phyloP scores from a whole-genome alignment of 2,329 filamentous ascomycete species.

The Fusarium sp. region DNA sequence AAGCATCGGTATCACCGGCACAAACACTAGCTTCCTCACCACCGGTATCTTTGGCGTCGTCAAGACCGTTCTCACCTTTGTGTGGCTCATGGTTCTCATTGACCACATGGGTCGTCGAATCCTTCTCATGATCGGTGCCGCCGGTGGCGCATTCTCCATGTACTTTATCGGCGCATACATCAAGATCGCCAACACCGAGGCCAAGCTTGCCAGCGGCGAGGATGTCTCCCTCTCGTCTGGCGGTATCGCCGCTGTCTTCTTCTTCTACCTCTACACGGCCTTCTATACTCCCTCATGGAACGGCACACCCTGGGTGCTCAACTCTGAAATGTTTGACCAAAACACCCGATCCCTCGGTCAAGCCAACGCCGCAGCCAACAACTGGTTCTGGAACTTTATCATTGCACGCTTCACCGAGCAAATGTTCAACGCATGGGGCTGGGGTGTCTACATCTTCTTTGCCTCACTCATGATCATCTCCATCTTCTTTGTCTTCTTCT shows the following conservation, averaged over 20 bases:
- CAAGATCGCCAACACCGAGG: constrained; percentile 59
- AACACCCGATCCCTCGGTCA: constrained; percentile 71
- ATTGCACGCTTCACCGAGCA: constrained; percentile 73
- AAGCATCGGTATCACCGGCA: constrained; percentile 57
- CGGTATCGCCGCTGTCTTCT: constrained; percentile 73
- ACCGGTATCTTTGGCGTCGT: constrained; percentile 82
- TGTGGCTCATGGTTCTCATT: constrained; percentile 76
- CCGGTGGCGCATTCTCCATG: constrained; percentile 74
- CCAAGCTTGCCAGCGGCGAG: constrained; percentile 44
- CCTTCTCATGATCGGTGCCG: constrained; percentile 70
- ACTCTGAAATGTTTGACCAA: constrained; percentile 78
- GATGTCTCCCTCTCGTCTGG: constrained; percentile 50
- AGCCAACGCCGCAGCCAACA: constrained; percentile 74
- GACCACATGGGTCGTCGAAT: constrained; percentile 65
- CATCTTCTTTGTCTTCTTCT: constrained; percentile 67
- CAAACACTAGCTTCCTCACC: constrained; percentile 60
- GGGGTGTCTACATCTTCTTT: constrained; percentile 76
- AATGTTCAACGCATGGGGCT: constrained; percentile 68
- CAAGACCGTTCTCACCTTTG: constrained; percentile 72
- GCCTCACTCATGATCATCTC: constrained; percentile 68
- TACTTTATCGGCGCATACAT: constrained; percentile 61
- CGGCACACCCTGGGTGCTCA: constrained; percentile 78
- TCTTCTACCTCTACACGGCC: constrained; percentile 64
- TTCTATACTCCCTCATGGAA: constrained; percentile 79
- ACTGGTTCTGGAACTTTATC: constrained; percentile 79